Percentiles rank a stretch among this genome's conserved stretches.
phyloP scores from a whole-genome alignment of 345 rosid genomes.

The Populus pruinosa region DNA sequence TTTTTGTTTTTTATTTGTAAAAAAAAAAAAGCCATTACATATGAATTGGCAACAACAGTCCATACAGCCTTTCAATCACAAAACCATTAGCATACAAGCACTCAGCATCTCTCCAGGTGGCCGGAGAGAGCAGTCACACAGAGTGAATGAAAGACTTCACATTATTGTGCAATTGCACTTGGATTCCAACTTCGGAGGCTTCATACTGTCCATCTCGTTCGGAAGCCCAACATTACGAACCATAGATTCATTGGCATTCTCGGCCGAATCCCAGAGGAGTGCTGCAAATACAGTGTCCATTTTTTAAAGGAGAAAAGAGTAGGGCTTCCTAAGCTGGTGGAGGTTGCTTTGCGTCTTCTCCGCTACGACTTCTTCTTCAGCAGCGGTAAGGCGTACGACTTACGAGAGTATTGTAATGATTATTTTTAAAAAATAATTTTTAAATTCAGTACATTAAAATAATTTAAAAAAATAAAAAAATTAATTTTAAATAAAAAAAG shows the following conservation, averaged over 20 bases:
- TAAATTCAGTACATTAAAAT: no score
- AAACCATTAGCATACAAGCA: conserved; percentile 16
- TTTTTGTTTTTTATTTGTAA: no score
- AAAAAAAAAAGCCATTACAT: no score
- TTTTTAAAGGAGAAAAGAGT: conserved; percentile 33
- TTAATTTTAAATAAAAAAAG: no score
- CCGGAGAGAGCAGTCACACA: background rate
- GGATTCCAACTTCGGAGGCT: conserved; percentile 3
- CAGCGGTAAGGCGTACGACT: no score
- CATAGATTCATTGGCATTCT: conserved; percentile 59
- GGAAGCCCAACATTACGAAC: conserved; percentile 62
- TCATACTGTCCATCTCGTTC: conserved; percentile 47
- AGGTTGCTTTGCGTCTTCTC: no score
- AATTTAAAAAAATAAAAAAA: no score
- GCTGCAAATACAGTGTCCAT: conserved; percentile 74
- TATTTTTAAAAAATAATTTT: no score
- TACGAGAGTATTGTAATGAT: no score
- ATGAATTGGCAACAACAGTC: conserved; percentile 29
- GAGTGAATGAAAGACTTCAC: background rate
- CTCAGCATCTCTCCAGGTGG: background rate
- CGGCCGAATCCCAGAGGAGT: conserved; percentile 54
- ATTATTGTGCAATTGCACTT: no score
- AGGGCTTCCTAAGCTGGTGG: background rate
- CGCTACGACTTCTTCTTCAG: no score
- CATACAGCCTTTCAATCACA: conserved; percentile 35